Conservation (phyloP, 83 land plant genomes). For the Thuja plicata region DNA sequence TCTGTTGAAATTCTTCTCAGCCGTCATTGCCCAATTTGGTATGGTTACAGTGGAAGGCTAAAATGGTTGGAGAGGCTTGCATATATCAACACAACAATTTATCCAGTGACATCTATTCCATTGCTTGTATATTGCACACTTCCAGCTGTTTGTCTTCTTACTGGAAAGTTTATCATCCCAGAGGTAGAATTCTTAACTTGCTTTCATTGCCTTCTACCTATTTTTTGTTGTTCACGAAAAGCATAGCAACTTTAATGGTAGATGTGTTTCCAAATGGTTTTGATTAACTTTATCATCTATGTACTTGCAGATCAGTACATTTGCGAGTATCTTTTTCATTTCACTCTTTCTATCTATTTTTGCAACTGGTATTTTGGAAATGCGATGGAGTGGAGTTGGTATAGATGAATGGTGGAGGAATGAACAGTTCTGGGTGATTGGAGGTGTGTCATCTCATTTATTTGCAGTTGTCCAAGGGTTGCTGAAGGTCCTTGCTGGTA, state of each 20-base stretch:
- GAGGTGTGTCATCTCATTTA: conserved; percentile 77
- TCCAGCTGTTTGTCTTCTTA: conserved; percentile 81
- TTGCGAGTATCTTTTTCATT: conserved; percentile 70
- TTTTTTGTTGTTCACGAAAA: background rate
- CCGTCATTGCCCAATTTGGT: conserved; percentile 89
- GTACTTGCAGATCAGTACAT: conserved; percentile 61
- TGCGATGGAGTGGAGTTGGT: conserved; percentile 76
- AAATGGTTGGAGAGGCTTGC: conserved; percentile 70
- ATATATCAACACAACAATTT: conserved; percentile 79
- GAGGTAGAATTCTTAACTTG: conserved; percentile 31
- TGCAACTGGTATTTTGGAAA: conserved; percentile 72
- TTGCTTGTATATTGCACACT: conserved; percentile 69
- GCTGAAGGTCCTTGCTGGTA: conserved; percentile 74
- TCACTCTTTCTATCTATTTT: conserved; percentile 64
- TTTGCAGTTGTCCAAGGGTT: conserved; percentile 83
- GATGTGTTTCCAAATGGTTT: background rate
- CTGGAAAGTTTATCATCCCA: conserved; percentile 77
- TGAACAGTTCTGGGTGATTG: conserved; percentile 84
- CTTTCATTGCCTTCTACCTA: background rate
- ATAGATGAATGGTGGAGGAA: conserved; percentile 88
- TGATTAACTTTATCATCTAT: background rate
- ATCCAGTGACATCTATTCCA: conserved; percentile 77
- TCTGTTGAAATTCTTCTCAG: conserved; percentile 81
- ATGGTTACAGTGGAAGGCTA: conserved; percentile 76
- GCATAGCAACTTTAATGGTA: background rate